phyloP scores from a whole-genome alignment of 2,329 filamentous ascomycete species.

The Thielaviopsis ethacetica region DNA sequence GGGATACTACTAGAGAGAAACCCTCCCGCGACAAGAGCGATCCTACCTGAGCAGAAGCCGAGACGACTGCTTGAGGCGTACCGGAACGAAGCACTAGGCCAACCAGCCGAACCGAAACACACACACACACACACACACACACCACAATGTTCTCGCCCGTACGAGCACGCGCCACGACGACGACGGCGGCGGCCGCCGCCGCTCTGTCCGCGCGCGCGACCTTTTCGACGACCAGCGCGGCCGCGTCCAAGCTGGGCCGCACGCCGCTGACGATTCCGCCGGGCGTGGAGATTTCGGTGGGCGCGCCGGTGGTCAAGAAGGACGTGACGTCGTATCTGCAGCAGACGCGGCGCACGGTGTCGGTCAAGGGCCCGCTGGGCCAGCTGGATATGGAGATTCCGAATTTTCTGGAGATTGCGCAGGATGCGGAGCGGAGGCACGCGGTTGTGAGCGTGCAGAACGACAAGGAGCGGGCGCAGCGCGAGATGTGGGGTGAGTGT shows the following conservation, averaged over 20 bases:
- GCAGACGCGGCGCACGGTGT: constrained; percentile 49
- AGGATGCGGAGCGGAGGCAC: constrained; percentile 46
- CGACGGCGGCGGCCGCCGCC: background rate
- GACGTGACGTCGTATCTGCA: constrained; percentile 43
- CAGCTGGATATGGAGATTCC: constrained; percentile 66
- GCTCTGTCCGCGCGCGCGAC: background rate
- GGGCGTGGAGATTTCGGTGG: constrained; percentile 60
- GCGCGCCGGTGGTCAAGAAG: constrained; percentile 39
- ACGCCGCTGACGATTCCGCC: constrained; percentile 67
- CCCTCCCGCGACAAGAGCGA: too few relatives aligned
- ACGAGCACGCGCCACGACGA: constrained; percentile 2
- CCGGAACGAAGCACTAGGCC: too few relatives aligned
- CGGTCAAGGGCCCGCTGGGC: constrained; percentile 68
- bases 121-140: background rate
- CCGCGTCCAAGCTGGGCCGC: constrained; percentile 69
- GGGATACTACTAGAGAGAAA: too few relatives aligned
- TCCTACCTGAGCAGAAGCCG: too few relatives aligned
- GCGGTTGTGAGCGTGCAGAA: constrained; percentile 56
- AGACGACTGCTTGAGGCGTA: too few relatives aligned
- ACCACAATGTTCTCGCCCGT: constrained; percentile 3
- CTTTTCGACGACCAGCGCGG: constrained; percentile 56
- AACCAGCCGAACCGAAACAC: too few relatives aligned
- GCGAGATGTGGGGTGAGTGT: constrained; percentile 81
- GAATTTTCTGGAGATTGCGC: constrained; percentile 55
- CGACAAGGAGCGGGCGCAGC: constrained; percentile 52